Evolutionary conservation across 768 basidiomycete species (phyloP).

Genomic region (Termitomyces sp.): DNA sequence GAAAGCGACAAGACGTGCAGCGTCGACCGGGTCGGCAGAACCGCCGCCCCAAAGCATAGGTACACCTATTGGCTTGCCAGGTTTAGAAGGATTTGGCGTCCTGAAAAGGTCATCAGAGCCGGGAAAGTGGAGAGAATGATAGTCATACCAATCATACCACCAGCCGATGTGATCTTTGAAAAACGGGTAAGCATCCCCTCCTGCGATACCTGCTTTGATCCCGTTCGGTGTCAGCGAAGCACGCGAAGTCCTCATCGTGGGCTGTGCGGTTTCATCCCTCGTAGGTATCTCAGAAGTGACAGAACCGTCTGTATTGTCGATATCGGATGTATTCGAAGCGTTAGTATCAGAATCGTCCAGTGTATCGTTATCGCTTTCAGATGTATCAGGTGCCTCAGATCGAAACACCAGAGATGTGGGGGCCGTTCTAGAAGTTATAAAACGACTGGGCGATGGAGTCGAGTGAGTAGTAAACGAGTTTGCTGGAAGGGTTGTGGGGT

Average conservation of each 20-base stretch:
- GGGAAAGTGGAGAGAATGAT: not conserved
- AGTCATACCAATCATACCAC: constrained; percentile 42
- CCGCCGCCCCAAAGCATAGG: constrained; percentile 47
- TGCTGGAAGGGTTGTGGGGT: not conserved
- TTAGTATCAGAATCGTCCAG: not conserved
- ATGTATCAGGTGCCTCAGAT: not conserved
- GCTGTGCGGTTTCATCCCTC: constrained; percentile 3
- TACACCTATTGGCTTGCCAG: constrained; percentile 33
- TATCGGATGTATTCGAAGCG: not conserved
- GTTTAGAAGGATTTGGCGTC: constrained; percentile 34
- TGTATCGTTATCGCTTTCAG: not conserved
- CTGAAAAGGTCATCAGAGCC: constrained; percentile 12
- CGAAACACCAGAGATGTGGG: not conserved
- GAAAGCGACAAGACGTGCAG: constrained; percentile 30
- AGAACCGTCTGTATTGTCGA: not conserved
- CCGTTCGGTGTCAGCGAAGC: constrained; percentile 32
- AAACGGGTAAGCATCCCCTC: constrained; percentile 34
- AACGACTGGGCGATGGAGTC: not conserved
- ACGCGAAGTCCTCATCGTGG: constrained; percentile 5
- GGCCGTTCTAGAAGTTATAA: not conserved
- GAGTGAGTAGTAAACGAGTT: not conserved
- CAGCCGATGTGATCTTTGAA: constrained; percentile 38
- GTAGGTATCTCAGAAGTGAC: not conserved
- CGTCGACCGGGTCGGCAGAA: constrained; percentile 30
- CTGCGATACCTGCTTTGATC: constrained; percentile 41